Evolutionary conservation across 2,329 filamentous ascomycete genomes (phyloP), one percentile per base, ranked within the genome.

Genomic region (Microthyrium microscopicum): DNA sequence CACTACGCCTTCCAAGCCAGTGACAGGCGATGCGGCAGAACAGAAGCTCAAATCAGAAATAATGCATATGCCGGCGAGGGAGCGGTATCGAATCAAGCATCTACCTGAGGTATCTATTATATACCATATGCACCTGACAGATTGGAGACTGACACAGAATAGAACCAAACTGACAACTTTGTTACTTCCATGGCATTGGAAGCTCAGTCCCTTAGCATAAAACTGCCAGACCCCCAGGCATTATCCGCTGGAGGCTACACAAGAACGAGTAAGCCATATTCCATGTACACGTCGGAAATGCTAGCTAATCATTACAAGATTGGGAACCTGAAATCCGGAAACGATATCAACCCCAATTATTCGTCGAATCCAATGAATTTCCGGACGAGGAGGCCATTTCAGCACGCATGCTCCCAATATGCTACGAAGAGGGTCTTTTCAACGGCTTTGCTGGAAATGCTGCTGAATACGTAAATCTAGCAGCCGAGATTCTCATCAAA

Each of bases 191-290:
- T n/a, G n/a, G n/a, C n/a, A n/a, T n/a, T n/a, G n/a, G n/a, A n/a
- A n/a, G n/a, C n/a, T n/a, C n/a, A n/a, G n/a, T n/a, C n/a, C n/a
- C n/a, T n/a, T n/a, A n/a, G n/a, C n/a, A n/a, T n/a, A n/a, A n/a
- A n/a, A n/a, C n/a, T n/a, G n/a, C n/a, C n/a, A n/a, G n/a, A n/a
- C n/a, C n/a, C n/a, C n/a, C n/a, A n/a, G n/a, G n/a, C n/a, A n/a
- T n/a, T n/a, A n/a, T n/a, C n/a, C n/a, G 76, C 77, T 17, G 76
- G 73, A 19, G 77, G 77, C 15, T 65, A n/a, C n/a, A 83, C 87
- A 63, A 39, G 19, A 9, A 91, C 67, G 22, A 72, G 77, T 83
- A 62, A 50, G 74, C n/a, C n/a, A n/a, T n/a, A n/a, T n/a, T n/a
- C n/a, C n/a, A n/a, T n/a, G n/a, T n/a, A 7, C 4, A 5, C n/a